Percentiles rank a stretch among this genome's conserved stretches.
Conservation (phyloP, 2,329 filamentous ascomycete species). For the Beauveria caledonica region DNA sequence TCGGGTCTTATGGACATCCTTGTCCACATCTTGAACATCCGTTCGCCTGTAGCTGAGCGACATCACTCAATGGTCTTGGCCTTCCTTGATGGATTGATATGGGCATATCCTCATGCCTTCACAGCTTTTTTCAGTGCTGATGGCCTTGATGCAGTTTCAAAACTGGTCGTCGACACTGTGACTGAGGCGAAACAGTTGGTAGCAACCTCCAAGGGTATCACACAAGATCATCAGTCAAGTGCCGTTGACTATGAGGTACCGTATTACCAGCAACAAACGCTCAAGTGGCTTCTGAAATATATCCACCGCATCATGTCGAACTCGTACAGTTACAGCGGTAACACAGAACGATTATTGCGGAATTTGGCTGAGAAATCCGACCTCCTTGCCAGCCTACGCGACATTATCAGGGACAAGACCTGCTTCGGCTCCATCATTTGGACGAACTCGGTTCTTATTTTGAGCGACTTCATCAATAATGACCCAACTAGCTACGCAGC, state of each 20-base stretch:
- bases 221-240: slow-evolving; percentile 60
- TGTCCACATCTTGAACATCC: slow-evolving; percentile 77
- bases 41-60: slow-evolving; percentile 72
- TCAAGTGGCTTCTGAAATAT: slow-evolving; percentile 93
- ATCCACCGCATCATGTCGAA: slow-evolving; percentile 90
- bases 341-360: slow-evolving; percentile 80
- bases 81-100: slow-evolving; percentile 83
- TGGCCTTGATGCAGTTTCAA: slow-evolving; percentile 84
- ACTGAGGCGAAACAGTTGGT: slow-evolving; percentile 58
- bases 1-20: slow-evolving; percentile 86
- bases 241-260: slow-evolving; percentile 90
- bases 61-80: slow-evolving; percentile 77
- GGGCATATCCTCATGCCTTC: slow-evolving; percentile 77
- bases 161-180: slow-evolving; percentile 74
- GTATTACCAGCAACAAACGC: slow-evolving; percentile 84
- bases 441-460: slow-evolving; percentile 85
- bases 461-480: slow-evolving; percentile 97
- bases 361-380: slow-evolving; percentile 92
- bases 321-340: slow-evolving; percentile 60
- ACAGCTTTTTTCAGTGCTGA: slow-evolving; percentile 71
- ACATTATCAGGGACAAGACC: slow-evolving; percentile 70
- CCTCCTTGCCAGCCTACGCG: slow-evolving; percentile 68
- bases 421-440: slow-evolving; percentile 89
- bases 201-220: slow-evolving; percentile 64
- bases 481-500: slow-evolving; percentile 96